Base-by-base conservation (phyloP, 441 rosid species). In the Populus tomentosa region DNA sequence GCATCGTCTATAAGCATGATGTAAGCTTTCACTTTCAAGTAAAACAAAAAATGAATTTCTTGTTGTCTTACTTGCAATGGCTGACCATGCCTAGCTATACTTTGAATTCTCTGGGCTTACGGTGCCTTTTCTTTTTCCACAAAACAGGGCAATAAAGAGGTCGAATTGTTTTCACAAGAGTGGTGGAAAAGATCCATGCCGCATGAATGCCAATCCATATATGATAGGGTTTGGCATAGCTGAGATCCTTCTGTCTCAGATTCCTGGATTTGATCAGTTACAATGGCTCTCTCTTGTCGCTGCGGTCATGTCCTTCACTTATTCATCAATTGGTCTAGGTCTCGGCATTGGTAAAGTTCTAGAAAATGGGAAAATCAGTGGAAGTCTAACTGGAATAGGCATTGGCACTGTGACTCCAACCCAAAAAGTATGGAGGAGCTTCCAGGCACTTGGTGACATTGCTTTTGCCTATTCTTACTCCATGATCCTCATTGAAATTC, bases 271-370 rank as follows among this genome's bases (percentile, higher is more conserved):
- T 77, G 97, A 93, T 82, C 98, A 89, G 77, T 80, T 94, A 28
- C 90, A 93, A 94, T 93, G 98, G 98, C 98, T 94, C 69, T 93
- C 98, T 61, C 74, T 85, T 75, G 84, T 91, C 6, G 98, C 95
- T 21, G 98, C 98, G 1, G 86, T 91, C 66, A 94, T 94, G 98
- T 93, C 98, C 71, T 91, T 93, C 80, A 89, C 95, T 67, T 93
- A 93, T 85, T 93, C 98, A 8, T 50, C 88, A 0, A 88, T 89
- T 26, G 98, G 98, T 59, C 94, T 94, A 4, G 94, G 88, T 30
- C 95, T 94, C 7, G 97, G 97, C 53, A 78, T 94, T 32, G 90
- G 84, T 6, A 75, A 89, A 88, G 98, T 93, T 24, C 89, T 84
- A 23, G 89, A 80, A 69, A 86, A 77, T 70, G 94, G 97, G 14